phyloP scores from a whole-genome alignment of 495 filamentous ascomycete genomes.

The Sabuloglossum arenarium region DNA sequence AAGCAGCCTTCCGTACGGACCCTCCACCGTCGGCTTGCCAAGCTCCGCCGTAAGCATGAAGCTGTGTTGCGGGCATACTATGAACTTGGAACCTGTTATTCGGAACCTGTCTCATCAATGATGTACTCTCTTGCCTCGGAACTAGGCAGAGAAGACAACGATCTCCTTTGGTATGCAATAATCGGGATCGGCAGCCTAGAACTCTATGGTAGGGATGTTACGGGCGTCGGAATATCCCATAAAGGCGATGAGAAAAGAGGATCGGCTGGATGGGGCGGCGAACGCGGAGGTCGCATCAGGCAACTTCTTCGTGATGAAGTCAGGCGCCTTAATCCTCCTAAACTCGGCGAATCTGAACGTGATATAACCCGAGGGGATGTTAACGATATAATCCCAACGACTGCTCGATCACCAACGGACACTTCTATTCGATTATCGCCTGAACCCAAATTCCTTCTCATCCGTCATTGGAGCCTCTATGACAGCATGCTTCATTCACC shows the following conservation, averaged over 20 bases:
- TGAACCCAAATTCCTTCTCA: constrained; percentile 81
- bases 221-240: constrained; percentile 52
- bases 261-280: constrained; percentile 58
- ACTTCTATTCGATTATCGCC: constrained; percentile 83
- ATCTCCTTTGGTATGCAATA: constrained; percentile 84
- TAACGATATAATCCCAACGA: constrained; percentile 65
- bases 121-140: constrained; percentile 90
- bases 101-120: constrained; percentile 83
- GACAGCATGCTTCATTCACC: constrained; percentile 97
- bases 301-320: constrained; percentile 84
- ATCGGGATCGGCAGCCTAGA: constrained; percentile 83
- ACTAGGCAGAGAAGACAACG: constrained; percentile 88
- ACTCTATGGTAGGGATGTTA: constrained; percentile 68
- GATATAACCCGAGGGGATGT: constrained; percentile 32
- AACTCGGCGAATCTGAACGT: constrained; percentile 33
- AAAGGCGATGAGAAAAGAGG: constrained; percentile 13
- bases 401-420: constrained; percentile 72
- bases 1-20: constrained; percentile 42
- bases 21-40: constrained; percentile 50
- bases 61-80: constrained; percentile 58
- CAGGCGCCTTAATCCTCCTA: constrained; percentile 73
- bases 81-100: constrained; percentile 67
- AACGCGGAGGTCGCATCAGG: constrained; percentile 65
- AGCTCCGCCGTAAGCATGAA: constrained; percentile 58
- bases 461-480: constrained; percentile 92